Evolutionary conservation across 139 green algal genomes (phyloP).

Genomic region (Chlamydomonas sp.): DNA sequence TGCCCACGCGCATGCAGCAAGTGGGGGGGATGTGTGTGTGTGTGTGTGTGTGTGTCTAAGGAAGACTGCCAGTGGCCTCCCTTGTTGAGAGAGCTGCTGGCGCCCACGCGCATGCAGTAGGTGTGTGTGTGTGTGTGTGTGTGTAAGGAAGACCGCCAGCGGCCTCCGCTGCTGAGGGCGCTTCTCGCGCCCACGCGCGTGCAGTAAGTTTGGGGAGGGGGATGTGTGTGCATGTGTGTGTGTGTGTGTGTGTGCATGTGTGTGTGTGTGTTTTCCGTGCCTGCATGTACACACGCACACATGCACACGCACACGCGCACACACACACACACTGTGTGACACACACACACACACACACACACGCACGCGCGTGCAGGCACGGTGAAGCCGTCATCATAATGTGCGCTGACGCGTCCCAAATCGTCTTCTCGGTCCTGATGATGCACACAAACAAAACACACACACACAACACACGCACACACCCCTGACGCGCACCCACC

Average conservation of each 20-base stretch:
- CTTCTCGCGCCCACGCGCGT: slow-evolving; percentile 17
- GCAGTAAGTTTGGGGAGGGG: neutral
- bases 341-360: neutral
- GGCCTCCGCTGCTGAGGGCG: neutral
- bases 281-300: neutral
- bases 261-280: neutral
- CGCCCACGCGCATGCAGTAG: no score
- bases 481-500: no score
- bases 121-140: neutral
- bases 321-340: neutral
- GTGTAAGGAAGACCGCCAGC: neutral
- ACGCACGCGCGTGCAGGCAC: slow-evolving; percentile 33
- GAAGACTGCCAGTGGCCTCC: neutral
- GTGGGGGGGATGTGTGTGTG: neutral
- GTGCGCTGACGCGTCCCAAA: slow-evolving; percentile 55
- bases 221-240: neutral
- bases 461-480: no score
- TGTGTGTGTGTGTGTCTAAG: neutral
- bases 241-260: neutral
- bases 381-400: slow-evolving; percentile 81
- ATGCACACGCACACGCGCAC: neutral
- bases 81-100: neutral
- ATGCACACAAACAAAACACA: no score
- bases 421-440: slow-evolving; percentile 69
- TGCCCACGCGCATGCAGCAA: neutral